Evolutionary conservation across 805 yeast species (phyloP), one percentile per base, ranked within the genome.

Genomic region (Candida tammaniensis): DNA sequence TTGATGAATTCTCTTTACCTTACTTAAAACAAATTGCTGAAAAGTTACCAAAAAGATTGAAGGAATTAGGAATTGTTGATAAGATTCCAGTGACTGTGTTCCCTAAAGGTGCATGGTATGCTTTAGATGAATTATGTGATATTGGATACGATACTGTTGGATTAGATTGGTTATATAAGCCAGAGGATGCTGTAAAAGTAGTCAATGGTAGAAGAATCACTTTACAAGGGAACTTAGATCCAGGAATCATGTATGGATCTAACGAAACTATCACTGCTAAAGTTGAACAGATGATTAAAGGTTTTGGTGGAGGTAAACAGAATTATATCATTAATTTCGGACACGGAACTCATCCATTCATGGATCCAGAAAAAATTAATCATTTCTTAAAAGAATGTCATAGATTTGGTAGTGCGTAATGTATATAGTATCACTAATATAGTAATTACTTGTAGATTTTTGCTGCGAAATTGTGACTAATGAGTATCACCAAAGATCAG

Each of bases 51-150:
- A 39, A 51, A 8, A 78, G 93, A 51, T 71, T 93, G 50, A 51
- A 59, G 34, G 91, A 86, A 59, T 64, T 86, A 32, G 95, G 91
- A 3, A 57, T 84, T 39, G 57, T 52, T 7, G 94, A 86, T 42
- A 59, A 64, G 33, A 80, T 93, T 15, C 98, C 98, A 20, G 64
- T 93, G 52, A 85, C 95, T 1, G 80, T 89, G 7, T 93, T 93
- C 52, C 88, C 97, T 18, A 93, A 89, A 64, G 96, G 96, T 27
- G 93, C 98, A 0, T 91, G 97, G 97, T 91, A 87, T 51, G 96
- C 98, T 4, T 68, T 93, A 33, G 89, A 91, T 47, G 83, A 81
- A 35, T 69, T 93, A 40, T 83, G 95, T 53, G 79, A 77, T 30
- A 65, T 85, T 5, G 93, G 89, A 9, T 93, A 86, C 61, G 80